These are phyloP conservation scores for Tylopilus subfusipes DNA, from an alignment of 768 basidiomycete species.

Conservation along the genomic window DNA sequence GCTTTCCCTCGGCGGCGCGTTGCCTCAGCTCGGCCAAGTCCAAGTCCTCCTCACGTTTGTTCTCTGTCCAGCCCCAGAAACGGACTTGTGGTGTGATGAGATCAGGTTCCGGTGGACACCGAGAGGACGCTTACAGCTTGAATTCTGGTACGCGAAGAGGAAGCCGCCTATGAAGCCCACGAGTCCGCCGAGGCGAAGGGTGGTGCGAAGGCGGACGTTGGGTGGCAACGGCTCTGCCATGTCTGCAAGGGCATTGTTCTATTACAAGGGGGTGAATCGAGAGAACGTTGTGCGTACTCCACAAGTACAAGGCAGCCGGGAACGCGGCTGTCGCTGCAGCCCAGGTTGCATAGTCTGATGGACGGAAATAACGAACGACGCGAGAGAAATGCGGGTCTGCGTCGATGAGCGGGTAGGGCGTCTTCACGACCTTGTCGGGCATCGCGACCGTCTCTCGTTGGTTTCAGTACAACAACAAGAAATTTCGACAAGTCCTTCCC, in stretches of 20 bases:
- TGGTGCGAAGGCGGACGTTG: slow-evolving; percentile 36
- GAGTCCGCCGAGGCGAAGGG: slow-evolving; percentile 57
- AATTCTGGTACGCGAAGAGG: slow-evolving; percentile 88
- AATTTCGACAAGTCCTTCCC: slow-evolving; percentile 8
- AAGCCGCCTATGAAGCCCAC: slow-evolving; percentile 91
- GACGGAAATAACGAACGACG: slow-evolving; percentile 85
- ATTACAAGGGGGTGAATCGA: slow-evolving; percentile 3
- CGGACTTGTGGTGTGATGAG: slow-evolving; percentile 51
- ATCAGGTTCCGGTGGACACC: slow-evolving; percentile 5
- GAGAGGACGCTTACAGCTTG: slow-evolving; percentile 58
- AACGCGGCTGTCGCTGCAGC: slow-evolving; percentile 75
- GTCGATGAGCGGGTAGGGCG: slow-evolving; percentile 90
- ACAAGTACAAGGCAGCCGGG: slow-evolving; percentile 75
- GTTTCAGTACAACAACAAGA: slow-evolving; percentile 5
- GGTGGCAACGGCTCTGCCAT: slow-evolving; percentile 42
- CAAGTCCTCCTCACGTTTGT: slow-evolving; percentile 72
- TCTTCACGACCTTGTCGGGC: slow-evolving; percentile 48
- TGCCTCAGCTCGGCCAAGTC: slow-evolving; percentile 79
- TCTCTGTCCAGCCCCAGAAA: slow-evolving; percentile 96
- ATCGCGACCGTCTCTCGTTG: slow-evolving; percentile 17
- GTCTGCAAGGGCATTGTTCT: slow-evolving; percentile 31
- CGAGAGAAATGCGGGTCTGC: slow-evolving; percentile 85
- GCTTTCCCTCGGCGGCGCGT: slow-evolving; percentile 71
- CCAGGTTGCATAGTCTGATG: slow-evolving; percentile 85
- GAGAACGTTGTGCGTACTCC: slow-evolving; percentile 55